These are phyloP conservation scores for Trypanosoma melophagium DNA, from an alignment of 208 protist genomes.

Conservation along the genomic window DNA sequence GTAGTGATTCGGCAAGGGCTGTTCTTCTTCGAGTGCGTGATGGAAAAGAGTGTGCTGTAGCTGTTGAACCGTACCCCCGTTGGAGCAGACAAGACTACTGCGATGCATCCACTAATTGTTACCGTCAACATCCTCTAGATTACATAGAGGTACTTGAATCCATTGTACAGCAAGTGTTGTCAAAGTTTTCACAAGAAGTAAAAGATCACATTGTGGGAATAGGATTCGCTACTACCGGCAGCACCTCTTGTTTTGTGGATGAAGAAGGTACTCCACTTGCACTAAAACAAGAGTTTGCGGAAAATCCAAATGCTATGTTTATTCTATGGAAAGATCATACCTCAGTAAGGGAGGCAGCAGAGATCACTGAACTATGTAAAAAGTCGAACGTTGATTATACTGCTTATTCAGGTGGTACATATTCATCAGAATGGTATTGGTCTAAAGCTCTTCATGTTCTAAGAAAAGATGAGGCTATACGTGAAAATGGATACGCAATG, in stretches of 20 bases:
- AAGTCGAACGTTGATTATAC: slow-evolving; percentile 49
- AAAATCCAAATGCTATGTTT: slow-evolving; percentile 66
- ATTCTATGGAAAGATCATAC: slow-evolving; percentile 72
- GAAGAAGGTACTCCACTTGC: slow-evolving; percentile 39
- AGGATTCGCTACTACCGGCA: slow-evolving; percentile 49
- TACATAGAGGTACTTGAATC: slow-evolving; percentile 48
- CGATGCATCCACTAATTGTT: slow-evolving; percentile 39
- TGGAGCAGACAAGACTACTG: slow-evolving; percentile 43
- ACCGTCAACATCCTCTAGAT: slow-evolving; percentile 57
- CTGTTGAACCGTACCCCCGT: slow-evolving; percentile 40
- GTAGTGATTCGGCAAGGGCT: slow-evolving; percentile 48
- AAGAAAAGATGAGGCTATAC: slow-evolving; percentile 35
- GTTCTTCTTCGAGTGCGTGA: slow-evolving; percentile 44
- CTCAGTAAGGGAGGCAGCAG: slow-evolving; percentile 45
- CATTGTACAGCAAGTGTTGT: slow-evolving; percentile 35
- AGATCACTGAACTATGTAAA: slow-evolving; percentile 46
- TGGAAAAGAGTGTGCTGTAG: slow-evolving; percentile 39
- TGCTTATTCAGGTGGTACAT: slow-evolving; percentile 52
- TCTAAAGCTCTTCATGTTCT: slow-evolving; percentile 57
- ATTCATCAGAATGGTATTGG: slow-evolving; percentile 70
- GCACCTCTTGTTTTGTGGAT: slow-evolving; percentile 54
- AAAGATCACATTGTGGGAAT: slow-evolving; percentile 41
- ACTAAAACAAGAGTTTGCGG: slow-evolving; percentile 31
- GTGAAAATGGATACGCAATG: slow-evolving; percentile 33
- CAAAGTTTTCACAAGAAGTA: neutral